Base-by-base conservation (phyloP, 805 yeast genomes). In the Clavispora vitiphila region DNA sequence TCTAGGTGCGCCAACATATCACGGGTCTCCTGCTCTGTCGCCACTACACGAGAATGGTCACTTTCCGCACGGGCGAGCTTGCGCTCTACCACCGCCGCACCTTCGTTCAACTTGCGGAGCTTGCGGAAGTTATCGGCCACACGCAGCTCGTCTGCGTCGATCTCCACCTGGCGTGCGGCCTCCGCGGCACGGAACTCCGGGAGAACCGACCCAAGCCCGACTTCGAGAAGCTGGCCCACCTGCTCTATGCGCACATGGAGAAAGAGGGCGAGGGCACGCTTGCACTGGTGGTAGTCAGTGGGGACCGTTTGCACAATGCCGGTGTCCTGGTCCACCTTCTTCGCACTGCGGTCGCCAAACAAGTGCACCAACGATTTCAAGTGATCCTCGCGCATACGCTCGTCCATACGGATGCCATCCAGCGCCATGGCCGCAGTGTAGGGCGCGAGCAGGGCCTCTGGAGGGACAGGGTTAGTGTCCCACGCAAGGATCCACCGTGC, bases 101-200 rank as follows among this genome's bases (percentile, higher is more conserved):
- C 65, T 19, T 67, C 73, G 44, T 64, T 68, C 14, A 60, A 50
- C 9, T 48, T 56, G 27, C 65, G 64, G 16, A 62, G 52, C 26
- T 56, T 55, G 38, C 72, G 70, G 51, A 71, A 77, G 9, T 54
- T 41, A 2, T 56, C 58, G 3, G 77, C 81, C 20, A 74, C 68
- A 24, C 60, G 56, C 2, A 59, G 62, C 38, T 68, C 73, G 35
- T 61, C 62, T 1, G 45, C 41, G 46, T 69, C 75, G 27, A 56
- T 57, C 14, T 54, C 48, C 3, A 54, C 40, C 42, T 69, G 75
- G 16, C 69, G 45, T 27, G 47, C 41, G 1, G 67, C 52, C 42
- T 68, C 72, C 4, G 40, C 27, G 11, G 41, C 41, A 34, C 69
- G 48, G 2, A 53, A 44, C 2, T 38, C 34, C 0, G 67, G 64